A percentile compares a stretch with the other conserved stretches of the same genome.
phyloP scores from a whole-genome alignment of 371 early-diverging fungal species.

The Mortierella sp. region DNA sequence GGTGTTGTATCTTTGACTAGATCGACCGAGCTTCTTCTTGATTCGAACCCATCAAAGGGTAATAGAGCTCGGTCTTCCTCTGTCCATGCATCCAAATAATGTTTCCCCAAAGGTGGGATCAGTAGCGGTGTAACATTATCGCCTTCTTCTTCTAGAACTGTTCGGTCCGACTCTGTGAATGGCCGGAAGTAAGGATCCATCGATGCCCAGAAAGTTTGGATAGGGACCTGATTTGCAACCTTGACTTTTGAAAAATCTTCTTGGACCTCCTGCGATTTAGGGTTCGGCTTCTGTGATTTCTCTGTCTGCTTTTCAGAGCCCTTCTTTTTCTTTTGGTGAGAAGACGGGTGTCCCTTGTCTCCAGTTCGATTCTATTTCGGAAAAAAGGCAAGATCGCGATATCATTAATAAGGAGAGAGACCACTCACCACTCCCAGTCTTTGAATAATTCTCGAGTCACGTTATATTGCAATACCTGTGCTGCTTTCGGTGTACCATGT shows the following conservation, averaged over 20 bases:
- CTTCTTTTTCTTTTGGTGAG: constrained; percentile 55
- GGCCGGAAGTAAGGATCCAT: constrained; percentile 88
- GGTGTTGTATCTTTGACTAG: constrained; percentile 33
- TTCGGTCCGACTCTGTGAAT: constrained; percentile 84
- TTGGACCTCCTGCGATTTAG: constrained; percentile 56
- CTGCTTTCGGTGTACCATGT: constrained; percentile 33
- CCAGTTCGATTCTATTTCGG: constrained; percentile 33
- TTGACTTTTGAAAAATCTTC: constrained; percentile 79
- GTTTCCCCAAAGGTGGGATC: constrained; percentile 82
- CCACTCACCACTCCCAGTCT: background rate
- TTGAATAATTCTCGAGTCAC: background rate
- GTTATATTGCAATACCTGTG: constrained; percentile 23
- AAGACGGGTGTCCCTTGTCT: constrained; percentile 37
- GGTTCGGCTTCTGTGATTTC: constrained; percentile 46
- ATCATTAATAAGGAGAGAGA: background rate
- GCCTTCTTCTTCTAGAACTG: constrained; percentile 70
- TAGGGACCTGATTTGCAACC: constrained; percentile 84
- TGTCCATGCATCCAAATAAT: constrained; percentile 85
- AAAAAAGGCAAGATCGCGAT: background rate
- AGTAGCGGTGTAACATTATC: constrained; percentile 79
- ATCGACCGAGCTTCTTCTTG: constrained; percentile 40
- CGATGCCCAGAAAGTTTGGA: constrained; percentile 83
- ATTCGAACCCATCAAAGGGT: constrained; percentile 61
- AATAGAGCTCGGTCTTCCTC: constrained; percentile 79
- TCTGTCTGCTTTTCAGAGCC: constrained; percentile 39